Percentiles rank a stretch among this genome's conserved stretches.
These are phyloP conservation scores for Parachlorella kessleri DNA, from an alignment of 139 green algal genomes.

Conservation along the genomic window DNA sequence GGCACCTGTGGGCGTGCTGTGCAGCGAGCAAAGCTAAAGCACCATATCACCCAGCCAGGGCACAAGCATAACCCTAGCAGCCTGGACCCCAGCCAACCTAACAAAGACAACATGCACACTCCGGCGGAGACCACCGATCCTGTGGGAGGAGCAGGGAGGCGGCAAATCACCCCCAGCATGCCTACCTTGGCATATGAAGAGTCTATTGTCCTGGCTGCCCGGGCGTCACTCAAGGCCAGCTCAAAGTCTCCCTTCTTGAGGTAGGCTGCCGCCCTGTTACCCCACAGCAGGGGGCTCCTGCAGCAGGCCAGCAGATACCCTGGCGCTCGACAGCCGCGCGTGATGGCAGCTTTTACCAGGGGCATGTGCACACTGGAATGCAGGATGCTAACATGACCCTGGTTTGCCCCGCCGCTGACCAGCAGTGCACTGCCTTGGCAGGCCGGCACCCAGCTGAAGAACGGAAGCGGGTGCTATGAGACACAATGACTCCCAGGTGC, in stretches of 20 bases:
- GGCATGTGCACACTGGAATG: not conserved
- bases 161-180: not conserved
- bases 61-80: not conserved
- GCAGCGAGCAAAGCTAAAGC: not conserved
- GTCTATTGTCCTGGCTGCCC: constrained; percentile 30
- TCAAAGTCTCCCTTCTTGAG: constrained; percentile 21
- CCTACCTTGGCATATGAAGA: constrained; percentile 40
- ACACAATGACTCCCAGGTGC: too few species aligned
- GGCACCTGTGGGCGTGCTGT: not conserved
- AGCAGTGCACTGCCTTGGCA: too few species aligned
- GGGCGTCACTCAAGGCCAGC: constrained; percentile 44
- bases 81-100: not conserved
- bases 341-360: not conserved
- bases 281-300: constrained; percentile 46
- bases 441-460: too few species aligned
- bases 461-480: too few species aligned
- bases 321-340: not conserved
- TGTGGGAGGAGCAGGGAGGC: not conserved
- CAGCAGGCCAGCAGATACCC: not conserved
- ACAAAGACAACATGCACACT: too few species aligned
- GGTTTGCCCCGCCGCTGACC: constrained; percentile 8
- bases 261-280: constrained; percentile 43
- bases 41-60: not conserved
- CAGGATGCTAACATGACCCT: not conserved
- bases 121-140: too few species aligned